A percentile compares a stretch with the other conserved stretches of the same genome.
These are phyloP conservation scores for Fraxinus quadrangulata DNA, from an alignment of 257 asterid species.

Conservation along the genomic window DNA sequence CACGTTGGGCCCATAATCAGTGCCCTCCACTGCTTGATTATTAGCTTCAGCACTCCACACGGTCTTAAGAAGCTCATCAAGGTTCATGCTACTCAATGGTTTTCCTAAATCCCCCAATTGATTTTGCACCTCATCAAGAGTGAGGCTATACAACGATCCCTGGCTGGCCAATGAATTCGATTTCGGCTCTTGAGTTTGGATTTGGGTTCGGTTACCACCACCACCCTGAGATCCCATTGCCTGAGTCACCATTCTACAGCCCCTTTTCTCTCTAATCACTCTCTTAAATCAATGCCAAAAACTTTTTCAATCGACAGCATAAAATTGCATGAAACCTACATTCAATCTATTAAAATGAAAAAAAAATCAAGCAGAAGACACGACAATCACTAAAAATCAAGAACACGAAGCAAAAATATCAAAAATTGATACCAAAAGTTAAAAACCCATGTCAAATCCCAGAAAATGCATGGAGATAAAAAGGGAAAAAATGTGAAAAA, in stretches of 20 bases:
- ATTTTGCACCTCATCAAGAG: slow-evolving; percentile 89
- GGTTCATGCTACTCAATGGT: slow-evolving; percentile 84
- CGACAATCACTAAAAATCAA: slow-evolving; percentile 9
- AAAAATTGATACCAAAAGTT: slow-evolving; percentile 3
- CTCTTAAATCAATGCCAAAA: slow-evolving; percentile 26
- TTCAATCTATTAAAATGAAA: slow-evolving; percentile 27
- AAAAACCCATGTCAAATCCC: slow-evolving; percentile 34
- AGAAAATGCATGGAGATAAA: slow-evolving; percentile 33
- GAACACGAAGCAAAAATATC: slow-evolving; percentile 24
- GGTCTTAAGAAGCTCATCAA: slow-evolving; percentile 88
- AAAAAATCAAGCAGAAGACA: slow-evolving; percentile 27
- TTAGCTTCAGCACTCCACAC: slow-evolving; percentile 66
- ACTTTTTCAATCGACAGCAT: slow-evolving; percentile 20
- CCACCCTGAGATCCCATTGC: slow-evolving; percentile 82
- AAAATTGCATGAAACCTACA: slow-evolving; percentile 33
- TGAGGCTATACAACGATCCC: slow-evolving; percentile 80
- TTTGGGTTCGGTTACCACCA: slow-evolving; percentile 40
- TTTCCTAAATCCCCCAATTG: slow-evolving; percentile 80
- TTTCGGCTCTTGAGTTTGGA: slow-evolving; percentile 42
- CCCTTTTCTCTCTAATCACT: slow-evolving; percentile 13
- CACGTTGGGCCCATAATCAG: slow-evolving; percentile 34
- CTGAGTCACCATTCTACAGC: slow-evolving; percentile 37
- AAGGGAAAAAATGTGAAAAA: slow-evolving; percentile 13
- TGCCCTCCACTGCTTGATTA: slow-evolving; percentile 44
- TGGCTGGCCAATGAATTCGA: slow-evolving; percentile 54